Percentiles rank a stretch among this genome's conserved stretches.
Evolutionary conservation across 208 protist genomes (phyloP).

Genomic region (Acanthamoeba royreba): DNA sequence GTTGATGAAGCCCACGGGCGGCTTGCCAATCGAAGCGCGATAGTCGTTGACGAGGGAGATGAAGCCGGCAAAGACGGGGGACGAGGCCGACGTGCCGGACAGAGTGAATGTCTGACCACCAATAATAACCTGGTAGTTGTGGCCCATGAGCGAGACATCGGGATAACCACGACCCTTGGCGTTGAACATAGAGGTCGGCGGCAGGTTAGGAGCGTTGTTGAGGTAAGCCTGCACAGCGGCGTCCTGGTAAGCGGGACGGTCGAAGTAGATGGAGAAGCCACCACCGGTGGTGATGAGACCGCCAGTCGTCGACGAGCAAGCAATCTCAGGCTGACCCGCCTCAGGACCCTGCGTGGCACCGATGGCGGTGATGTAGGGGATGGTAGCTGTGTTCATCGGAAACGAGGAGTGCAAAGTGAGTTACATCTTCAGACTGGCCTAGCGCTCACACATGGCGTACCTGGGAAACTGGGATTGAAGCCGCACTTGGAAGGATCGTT

Average conservation of each 20-base stretch:
- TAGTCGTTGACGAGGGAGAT: slow-evolving; percentile 54
- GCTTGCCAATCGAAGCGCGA: background rate
- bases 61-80: slow-evolving; percentile 64
- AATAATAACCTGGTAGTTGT: slow-evolving; percentile 57
- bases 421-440: too few relatives aligned
- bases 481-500: slow-evolving; percentile 26
- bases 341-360: slow-evolving; percentile 62
- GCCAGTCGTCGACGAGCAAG: slow-evolving; percentile 52
- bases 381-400: too few relatives aligned
- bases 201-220: background rate
- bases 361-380: slow-evolving; percentile 65
- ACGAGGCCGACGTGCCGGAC: slow-evolving; percentile 60
- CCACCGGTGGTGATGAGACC: slow-evolving; percentile 71
- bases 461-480: slow-evolving; percentile 60
- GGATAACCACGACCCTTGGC: slow-evolving; percentile 59
- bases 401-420: too few relatives aligned
- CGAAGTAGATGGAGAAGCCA: slow-evolving; percentile 66
- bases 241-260: slow-evolving; percentile 21
- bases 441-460: too few relatives aligned
- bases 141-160: slow-evolving; percentile 65
- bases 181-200: slow-evolving; percentile 53
- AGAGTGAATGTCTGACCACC: background rate
- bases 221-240: slow-evolving; percentile 53
- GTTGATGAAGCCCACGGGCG: slow-evolving; percentile 65
- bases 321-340: slow-evolving; percentile 42